Evolutionary conservation across 768 basidiomycete species (phyloP).

Genomic region (Nidula microcarpa): DNA sequence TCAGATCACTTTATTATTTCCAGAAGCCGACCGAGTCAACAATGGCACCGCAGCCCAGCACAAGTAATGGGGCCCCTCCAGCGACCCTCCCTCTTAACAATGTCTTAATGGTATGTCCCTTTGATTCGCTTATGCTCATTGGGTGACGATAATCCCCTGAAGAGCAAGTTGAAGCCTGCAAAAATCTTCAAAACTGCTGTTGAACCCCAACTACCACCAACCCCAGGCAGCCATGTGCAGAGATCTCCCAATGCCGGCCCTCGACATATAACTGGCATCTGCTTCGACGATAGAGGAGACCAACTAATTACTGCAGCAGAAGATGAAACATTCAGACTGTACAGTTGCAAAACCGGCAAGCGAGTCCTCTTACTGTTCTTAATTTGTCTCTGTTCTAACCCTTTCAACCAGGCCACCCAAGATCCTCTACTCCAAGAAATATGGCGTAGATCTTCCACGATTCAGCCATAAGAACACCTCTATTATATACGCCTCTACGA

Average conservation of each 20-base stretch:
- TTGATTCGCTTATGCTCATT: background rate
- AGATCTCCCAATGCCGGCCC: slow-evolving; percentile 43
- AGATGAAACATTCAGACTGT: slow-evolving; percentile 90
- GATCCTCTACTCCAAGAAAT: slow-evolving; percentile 89
- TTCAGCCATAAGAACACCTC: slow-evolving; percentile 90
- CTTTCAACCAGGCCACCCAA: slow-evolving; percentile 57
- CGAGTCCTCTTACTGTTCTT: slow-evolving; percentile 46
- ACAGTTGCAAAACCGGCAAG: slow-evolving; percentile 90
- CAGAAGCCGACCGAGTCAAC: slow-evolving; percentile 4
- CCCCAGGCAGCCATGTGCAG: slow-evolving; percentile 28
- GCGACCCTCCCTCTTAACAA: slow-evolving; percentile 43
- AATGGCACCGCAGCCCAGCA: slow-evolving; percentile 43
- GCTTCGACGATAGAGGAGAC: slow-evolving; percentile 90
- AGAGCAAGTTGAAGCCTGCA: slow-evolving; percentile 82
- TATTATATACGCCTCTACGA: slow-evolving; percentile 89
- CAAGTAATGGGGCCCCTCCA: slow-evolving; percentile 24
- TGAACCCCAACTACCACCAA: slow-evolving; percentile 52
- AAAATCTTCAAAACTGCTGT: slow-evolving; percentile 84
- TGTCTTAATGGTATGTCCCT: slow-evolving; percentile 43
- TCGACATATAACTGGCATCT: slow-evolving; percentile 81
- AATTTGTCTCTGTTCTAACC: slow-evolving; percentile 12
- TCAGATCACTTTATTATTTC: slow-evolving; percentile 35
- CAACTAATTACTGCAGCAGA: slow-evolving; percentile 82
- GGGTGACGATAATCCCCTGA: slow-evolving; percentile 3
- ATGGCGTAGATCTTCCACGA: slow-evolving; percentile 90